Evolutionary conservation across 345 rosid genomes (phyloP), one percentile per base, ranked within the genome.

Genomic region (Eutrema yunnanense): DNA sequence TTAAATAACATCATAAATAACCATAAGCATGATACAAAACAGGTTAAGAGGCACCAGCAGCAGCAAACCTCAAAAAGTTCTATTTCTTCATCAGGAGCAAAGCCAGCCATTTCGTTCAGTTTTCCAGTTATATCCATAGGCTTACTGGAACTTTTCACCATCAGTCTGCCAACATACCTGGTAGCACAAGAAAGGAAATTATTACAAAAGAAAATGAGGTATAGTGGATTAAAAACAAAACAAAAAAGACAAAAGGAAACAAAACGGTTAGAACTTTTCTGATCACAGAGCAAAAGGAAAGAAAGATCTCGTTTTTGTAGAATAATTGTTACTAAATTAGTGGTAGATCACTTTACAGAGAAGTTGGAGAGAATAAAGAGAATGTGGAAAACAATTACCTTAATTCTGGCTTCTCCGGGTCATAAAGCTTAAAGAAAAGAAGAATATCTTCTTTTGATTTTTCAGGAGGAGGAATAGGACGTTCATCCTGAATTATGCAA

Each of bases 71-170:
- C 96, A 78, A 73, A 94, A 57, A 94, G 96, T 53, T 94, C 94
- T 73, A 93, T 85, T 68, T 87, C 90, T 79, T 93, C 92, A 72
- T 89, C 97, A 63, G 94, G 87, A 65, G 83, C 79, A 82, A 86
- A 93, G 26, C 95, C 97, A 79, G 90, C 96, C 96, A 93, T 84
- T 81, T 88, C 89, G 81, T 91, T 91, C 64, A 94, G 78, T 71
- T 84, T 86, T 66, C 81, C 67, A 72, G 88, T 66, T 73, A 86
- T 84, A 80, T 94, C 98, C 59, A 78, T 77, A 22, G 97, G 92
- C 85, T 87, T 91, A 37, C 90, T 81, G 71, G 82, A 74, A 78
- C 86, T 80, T 84, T 88, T 90, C 72, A 93, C 94, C 75, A 91
- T 86, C 48, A 94, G 88, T 78, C 95, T 84, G 57, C 97, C 98